Evolutionary conservation across 2,329 filamentous ascomycete species (phyloP).

Genomic region (Pestalotiopsis fici): DNA sequence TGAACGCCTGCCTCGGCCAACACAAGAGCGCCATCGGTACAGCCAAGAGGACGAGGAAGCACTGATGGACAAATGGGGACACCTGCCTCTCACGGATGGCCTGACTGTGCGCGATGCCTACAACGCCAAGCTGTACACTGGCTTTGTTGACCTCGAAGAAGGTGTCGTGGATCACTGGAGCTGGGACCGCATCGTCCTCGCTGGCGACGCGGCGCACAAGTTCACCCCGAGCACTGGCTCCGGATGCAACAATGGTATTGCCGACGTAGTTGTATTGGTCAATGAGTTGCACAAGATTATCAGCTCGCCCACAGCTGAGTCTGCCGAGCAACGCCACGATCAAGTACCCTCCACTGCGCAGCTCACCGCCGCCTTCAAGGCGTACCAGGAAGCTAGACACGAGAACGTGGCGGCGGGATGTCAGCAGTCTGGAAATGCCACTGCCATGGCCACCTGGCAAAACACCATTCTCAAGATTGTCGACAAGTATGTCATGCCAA

Average conservation of each 20-base stretch:
- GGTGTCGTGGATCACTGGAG: constrained; percentile 9
- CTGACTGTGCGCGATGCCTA: constrained; percentile 15
- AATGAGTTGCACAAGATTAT: constrained; percentile 21
- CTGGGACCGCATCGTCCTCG: constrained; percentile 8
- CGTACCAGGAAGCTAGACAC: background rate
- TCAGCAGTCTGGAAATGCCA: background rate
- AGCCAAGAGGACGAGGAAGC: constrained; percentile 25
- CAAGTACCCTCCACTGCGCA: background rate
- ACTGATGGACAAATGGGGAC: constrained; percentile 26
- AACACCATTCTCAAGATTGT: background rate
- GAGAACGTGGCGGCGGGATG: background rate
- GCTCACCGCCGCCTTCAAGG: background rate
- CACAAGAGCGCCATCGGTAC: constrained; percentile 23
- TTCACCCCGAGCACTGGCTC: constrained; percentile 32
- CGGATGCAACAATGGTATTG: constrained; percentile 31
- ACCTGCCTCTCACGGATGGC: constrained; percentile 20
- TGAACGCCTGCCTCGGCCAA: constrained; percentile 27
- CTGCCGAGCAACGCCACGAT: background rate
- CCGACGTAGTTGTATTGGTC: constrained; percentile 25
- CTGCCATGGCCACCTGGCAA: constrained; percentile 8
- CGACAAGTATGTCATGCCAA: background rate
- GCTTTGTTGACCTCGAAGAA: constrained; percentile 4
- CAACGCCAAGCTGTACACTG: background rate
- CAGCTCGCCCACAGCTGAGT: background rate
- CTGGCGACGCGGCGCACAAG: constrained; percentile 27